phyloP scores from a whole-genome alignment of 2,329 filamentous ascomycete genomes.

The Colletotrichum sp. region DNA sequence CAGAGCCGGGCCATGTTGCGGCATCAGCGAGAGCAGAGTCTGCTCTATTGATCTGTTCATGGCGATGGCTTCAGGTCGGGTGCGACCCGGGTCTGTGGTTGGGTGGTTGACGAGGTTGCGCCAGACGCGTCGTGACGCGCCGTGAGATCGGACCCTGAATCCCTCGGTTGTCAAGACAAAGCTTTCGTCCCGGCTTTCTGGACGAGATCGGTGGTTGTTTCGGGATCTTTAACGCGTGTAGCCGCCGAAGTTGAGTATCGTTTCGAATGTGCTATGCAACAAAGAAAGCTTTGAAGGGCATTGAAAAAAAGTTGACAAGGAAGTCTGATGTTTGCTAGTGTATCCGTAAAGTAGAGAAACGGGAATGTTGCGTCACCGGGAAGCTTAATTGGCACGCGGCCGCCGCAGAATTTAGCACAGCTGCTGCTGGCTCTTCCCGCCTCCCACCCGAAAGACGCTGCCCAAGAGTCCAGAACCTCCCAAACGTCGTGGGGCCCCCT shows the following conservation, averaged over 20 bases:
- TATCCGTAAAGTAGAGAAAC: neutral
- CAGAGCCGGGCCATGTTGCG: constrained; percentile 71
- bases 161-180: neutral
- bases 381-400: constrained; percentile 13
- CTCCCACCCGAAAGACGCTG: neutral
- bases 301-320: neutral
- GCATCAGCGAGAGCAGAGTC: constrained; percentile 74
- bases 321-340: neutral
- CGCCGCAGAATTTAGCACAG: neutral
- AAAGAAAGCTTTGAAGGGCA: neutral
- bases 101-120: neutral
- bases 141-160: neutral
- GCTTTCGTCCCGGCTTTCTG: neutral
- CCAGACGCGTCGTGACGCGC: constrained; percentile 16
- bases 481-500: neutral
- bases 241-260: neutral
- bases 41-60: constrained; percentile 82
- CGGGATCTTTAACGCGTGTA: neutral
- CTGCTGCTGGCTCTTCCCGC: neutral
- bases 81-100: neutral
- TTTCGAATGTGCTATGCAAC: neutral
- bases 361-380: constrained; percentile 19
- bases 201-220: neutral
- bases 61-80: constrained; percentile 8
- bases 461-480: neutral